These are phyloP conservation scores for Pleurotus ostreatus DNA, from an alignment of 768 basidiomycete species.

Conservation along the genomic window DNA sequence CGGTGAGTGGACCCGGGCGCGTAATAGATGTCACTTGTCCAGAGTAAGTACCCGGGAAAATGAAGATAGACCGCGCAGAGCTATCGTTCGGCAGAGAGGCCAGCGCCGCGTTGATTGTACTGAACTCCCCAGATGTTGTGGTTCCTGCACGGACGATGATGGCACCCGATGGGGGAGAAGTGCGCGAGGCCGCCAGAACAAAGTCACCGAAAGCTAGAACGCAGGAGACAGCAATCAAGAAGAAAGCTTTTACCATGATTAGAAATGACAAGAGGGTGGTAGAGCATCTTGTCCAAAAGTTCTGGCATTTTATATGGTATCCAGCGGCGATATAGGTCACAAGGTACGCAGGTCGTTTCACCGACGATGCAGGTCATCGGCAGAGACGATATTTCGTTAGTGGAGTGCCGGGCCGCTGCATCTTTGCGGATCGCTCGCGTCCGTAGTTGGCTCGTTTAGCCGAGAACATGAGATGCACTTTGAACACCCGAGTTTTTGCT, in stretches of 20 bases:
- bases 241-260: background rate
- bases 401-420: background rate
- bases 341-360: background rate
- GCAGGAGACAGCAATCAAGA: background rate
- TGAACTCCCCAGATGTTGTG: slow-evolving; percentile 34
- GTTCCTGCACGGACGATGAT: slow-evolving; percentile 37
- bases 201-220: slow-evolving; percentile 10
- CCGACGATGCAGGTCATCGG: background rate
- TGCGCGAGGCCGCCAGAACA: slow-evolving; percentile 29
- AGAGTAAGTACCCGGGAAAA: slow-evolving; percentile 43
- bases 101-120: slow-evolving; percentile 36
- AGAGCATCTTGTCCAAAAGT: background rate
- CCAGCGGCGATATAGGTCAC: background rate
- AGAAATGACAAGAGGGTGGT: background rate
- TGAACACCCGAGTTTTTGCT: background rate
- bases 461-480: too few relatives aligned
- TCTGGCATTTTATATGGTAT: background rate
- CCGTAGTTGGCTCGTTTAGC: too few relatives aligned
- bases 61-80: slow-evolving; percentile 36
- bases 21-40: slow-evolving; percentile 40
- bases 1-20: slow-evolving; percentile 39
- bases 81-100: slow-evolving; percentile 36
- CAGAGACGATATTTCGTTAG: background rate
- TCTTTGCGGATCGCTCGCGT: background rate
- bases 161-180: slow-evolving; percentile 38